Evolutionary conservation across 495 filamentous ascomycete genomes (phyloP).

Genomic region (Penicillium flavigenum): DNA sequence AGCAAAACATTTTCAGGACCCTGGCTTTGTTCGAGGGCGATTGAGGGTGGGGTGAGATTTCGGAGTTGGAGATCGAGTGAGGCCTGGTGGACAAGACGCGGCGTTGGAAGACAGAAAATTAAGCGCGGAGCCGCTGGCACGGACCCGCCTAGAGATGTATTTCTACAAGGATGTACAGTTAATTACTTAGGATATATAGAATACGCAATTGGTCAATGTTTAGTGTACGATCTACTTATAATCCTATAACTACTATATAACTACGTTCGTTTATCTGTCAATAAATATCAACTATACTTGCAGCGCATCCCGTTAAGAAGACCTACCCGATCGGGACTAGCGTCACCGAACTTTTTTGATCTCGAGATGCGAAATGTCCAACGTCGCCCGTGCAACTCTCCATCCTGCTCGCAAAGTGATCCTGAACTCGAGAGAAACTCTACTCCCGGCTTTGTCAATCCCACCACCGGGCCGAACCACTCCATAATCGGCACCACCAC

Average conservation of each 20-base stretch:
- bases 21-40: conserved; percentile 2
- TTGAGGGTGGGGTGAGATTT: conserved; percentile 10
- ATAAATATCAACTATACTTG: background rate
- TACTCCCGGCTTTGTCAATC: background rate
- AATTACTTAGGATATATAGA: background rate
- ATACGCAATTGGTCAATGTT: background rate
- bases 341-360: conserved; percentile 31
- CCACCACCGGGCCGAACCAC: background rate
- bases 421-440: background rate
- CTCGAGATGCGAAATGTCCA: conserved; percentile 18
- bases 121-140: conserved; percentile 39
- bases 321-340: conserved; percentile 31
- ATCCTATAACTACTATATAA: background rate
- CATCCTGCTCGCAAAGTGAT: conserved; percentile 10
- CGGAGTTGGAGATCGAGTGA: conserved; percentile 15
- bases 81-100: conserved; percentile 23
- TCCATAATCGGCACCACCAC: background rate
- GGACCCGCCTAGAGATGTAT: conserved; percentile 26
- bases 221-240: background rate
- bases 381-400: conserved; percentile 13
- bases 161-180: background rate
- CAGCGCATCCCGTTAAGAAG: conserved; percentile 3
- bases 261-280: background rate
- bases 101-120: conserved; percentile 41
- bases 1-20: conserved; percentile 33